phyloP scores from a whole-genome alignment of 768 basidiomycete species.

The Psilocybe subaeruginosa region DNA sequence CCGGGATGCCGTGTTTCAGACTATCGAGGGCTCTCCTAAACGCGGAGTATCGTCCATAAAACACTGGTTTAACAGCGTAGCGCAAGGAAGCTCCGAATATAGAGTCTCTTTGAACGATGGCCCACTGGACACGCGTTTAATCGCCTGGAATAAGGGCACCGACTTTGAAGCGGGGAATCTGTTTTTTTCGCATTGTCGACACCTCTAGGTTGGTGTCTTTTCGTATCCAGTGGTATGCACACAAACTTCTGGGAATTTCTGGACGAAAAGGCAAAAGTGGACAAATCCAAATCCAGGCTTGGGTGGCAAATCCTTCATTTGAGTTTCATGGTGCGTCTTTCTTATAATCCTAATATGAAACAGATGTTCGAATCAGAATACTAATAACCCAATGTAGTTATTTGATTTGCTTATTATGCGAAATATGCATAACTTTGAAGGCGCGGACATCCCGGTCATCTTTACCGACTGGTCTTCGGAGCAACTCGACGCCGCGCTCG shows the following conservation, averaged over 20 bases:
- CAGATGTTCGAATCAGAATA: not conserved
- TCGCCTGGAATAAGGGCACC: slow-evolving; percentile 23
- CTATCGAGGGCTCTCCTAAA: not conserved
- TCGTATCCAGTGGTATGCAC: slow-evolving; percentile 25
- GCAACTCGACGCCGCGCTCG: slow-evolving; percentile 22
- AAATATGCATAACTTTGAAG: slow-evolving; percentile 30
- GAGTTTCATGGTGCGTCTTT: slow-evolving; percentile 9
- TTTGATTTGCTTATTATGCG: slow-evolving; percentile 27
- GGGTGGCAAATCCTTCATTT: not conserved
- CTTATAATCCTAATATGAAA: not conserved
- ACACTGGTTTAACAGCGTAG: slow-evolving; percentile 17
- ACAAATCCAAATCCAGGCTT: not conserved
- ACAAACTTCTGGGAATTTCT: slow-evolving; percentile 18
- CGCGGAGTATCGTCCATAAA: not conserved
- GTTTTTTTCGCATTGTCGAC: slow-evolving; percentile 25
- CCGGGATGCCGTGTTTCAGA: slow-evolving; percentile 1
- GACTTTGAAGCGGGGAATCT: slow-evolving; percentile 20
- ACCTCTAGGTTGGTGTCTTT: slow-evolving; percentile 25
- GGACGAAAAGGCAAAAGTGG: slow-evolving; percentile 10
- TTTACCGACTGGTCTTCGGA: slow-evolving; percentile 21
- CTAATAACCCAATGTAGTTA: slow-evolving; percentile 11
- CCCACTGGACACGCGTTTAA: slow-evolving; percentile 14
- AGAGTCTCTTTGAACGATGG: not conserved
- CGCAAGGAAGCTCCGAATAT: slow-evolving; percentile 12
- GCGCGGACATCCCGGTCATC: slow-evolving; percentile 28